phyloP scores from a whole-genome alignment of 2,329 filamentous ascomycete genomes.

The Sporothrix protearum region DNA sequence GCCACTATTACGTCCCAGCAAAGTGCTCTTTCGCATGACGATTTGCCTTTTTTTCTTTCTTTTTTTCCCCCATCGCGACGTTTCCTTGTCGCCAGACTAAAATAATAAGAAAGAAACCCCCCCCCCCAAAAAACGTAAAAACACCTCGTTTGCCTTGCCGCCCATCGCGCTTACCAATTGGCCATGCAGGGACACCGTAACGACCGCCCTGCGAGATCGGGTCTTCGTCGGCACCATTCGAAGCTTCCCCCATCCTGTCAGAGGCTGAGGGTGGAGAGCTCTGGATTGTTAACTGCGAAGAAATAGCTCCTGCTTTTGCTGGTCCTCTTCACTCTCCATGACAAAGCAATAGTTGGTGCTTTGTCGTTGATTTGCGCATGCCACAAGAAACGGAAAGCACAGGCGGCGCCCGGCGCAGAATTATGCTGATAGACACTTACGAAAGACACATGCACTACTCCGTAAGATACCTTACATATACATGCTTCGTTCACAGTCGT shows the following conservation, averaged over 20 bases:
- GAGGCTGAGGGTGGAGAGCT: background rate
- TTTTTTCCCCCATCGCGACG: background rate
- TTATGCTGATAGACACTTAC: conserved; percentile 10
- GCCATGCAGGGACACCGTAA: background rate
- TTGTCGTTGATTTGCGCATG: background rate
- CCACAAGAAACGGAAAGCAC: background rate
- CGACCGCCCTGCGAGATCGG: conserved; percentile 17
- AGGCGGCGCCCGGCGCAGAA: conserved; percentile 3
- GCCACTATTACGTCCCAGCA: background rate
- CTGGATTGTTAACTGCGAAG: background rate
- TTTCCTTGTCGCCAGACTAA: background rate
- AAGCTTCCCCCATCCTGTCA: background rate
- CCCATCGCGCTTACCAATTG: conserved; percentile 21
- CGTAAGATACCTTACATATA: background rate
- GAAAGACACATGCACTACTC: background rate
- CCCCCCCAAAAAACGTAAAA: background rate
- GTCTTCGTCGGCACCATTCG: conserved; percentile 13
- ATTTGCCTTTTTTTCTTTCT: background rate
- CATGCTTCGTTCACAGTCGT: background rate
- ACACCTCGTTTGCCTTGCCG: background rate
- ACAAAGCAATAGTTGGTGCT: conserved; percentile 5
- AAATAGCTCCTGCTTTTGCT: background rate
- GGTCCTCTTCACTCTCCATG: background rate
- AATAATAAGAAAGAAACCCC: background rate
- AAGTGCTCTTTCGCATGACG: background rate